Conservation (phyloP, 306 rosid species). For the Glycyrrhiza uralensis region DNA sequence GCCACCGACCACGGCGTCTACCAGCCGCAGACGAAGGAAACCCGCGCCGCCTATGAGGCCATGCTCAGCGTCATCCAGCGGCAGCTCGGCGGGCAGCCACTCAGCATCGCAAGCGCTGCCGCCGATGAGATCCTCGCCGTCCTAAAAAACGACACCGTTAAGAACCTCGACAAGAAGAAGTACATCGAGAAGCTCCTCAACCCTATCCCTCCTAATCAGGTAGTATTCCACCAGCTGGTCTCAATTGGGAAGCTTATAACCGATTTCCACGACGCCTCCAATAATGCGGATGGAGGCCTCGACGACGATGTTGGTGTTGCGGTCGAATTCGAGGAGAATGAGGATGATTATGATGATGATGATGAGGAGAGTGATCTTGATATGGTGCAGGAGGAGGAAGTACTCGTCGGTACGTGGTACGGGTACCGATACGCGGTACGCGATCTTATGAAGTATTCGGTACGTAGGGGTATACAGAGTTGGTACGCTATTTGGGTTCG, state of each 20-base stretch:
- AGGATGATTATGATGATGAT: conserved; percentile 83
- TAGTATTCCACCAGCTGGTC: conserved; percentile 68
- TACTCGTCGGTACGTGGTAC: no score
- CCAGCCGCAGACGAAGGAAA: conserved; percentile 87
- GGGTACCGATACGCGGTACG: no score
- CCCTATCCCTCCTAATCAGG: conserved; percentile 43
- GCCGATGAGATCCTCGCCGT: conserved; percentile 84
- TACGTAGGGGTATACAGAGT: no score
- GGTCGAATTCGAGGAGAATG: conserved; percentile 90
- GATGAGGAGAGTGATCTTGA: conserved; percentile 97
- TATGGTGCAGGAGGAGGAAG: conserved; percentile 86
- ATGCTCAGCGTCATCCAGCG: conserved; percentile 85
- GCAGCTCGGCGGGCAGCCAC: conserved; percentile 86
- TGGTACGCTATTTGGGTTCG: no score
- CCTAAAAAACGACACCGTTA: conserved; percentile 55
- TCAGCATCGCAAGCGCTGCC: conserved; percentile 74
- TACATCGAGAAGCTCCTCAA: conserved; percentile 82
- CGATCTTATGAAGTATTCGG: no score
- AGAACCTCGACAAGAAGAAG: conserved; percentile 76
- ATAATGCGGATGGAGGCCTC: conserved; percentile 65
- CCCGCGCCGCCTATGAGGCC: conserved; percentile 90
- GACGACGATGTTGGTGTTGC: conserved; percentile 95
- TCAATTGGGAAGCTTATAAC: conserved; percentile 75
- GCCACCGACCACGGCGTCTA: conserved; percentile 79
- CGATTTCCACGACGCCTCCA: conserved; percentile 65